A percentile compares a stretch with the other conserved stretches of the same genome.
Conservation (phyloP, 495 filamentous ascomycete species). For the Aspergillus asperescens region DNA sequence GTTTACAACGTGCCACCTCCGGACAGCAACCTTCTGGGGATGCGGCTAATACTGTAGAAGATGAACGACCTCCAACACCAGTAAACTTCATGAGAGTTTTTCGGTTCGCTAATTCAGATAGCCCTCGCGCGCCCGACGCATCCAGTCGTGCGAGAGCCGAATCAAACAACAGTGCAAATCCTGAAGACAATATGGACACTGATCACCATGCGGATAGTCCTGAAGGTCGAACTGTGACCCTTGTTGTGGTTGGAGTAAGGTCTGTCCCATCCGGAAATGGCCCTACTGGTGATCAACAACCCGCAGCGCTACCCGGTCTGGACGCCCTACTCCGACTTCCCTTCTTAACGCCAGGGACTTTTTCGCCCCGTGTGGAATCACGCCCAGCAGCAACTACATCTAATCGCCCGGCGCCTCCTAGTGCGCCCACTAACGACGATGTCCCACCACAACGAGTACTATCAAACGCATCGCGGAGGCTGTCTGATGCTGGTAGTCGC, state of each 20-base stretch:
- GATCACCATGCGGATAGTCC: conserved; percentile 43
- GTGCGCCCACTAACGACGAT: conserved; percentile 41
- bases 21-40: conserved; percentile 35
- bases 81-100: conserved; percentile 59
- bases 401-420: conserved; percentile 46
- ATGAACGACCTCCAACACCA: conserved; percentile 36
- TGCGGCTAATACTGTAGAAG: conserved; percentile 21
- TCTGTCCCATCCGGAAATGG: conserved; percentile 56
- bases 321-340: conserved; percentile 50
- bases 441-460: conserved; percentile 39
- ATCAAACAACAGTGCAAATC: conserved; percentile 13
- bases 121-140: conserved; percentile 17
- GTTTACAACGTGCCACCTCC: conserved; percentile 50
- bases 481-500: conserved; percentile 35
- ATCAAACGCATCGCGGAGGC: conserved; percentile 27
- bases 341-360: conserved; percentile 54
- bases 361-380: conserved; percentile 39
- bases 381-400: conserved; percentile 51
- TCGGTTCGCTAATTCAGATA: conserved; percentile 51
- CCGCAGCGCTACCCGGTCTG: conserved; percentile 35
- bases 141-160: conserved; percentile 19
- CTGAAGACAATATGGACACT: conserved; percentile 32
- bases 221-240: conserved; percentile 59
- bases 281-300: conserved; percentile 40
- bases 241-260: conserved; percentile 69